Conservation (phyloP, 345 rosid species). For the Cardamine resedifolia region DNA sequence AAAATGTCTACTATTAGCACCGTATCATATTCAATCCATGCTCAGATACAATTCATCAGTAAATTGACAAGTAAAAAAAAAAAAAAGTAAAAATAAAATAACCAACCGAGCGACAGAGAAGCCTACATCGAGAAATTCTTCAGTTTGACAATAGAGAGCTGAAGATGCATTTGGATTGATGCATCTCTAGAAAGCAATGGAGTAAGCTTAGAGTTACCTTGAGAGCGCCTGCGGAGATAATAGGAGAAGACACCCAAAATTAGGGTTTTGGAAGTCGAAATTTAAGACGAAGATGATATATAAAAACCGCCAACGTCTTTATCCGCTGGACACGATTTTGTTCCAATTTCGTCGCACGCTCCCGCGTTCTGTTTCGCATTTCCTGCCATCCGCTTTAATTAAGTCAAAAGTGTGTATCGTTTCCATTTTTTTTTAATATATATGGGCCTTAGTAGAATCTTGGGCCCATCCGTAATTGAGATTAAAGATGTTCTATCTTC, state of each 20-base stretch:
- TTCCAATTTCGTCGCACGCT: background rate
- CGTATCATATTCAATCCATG: background rate
- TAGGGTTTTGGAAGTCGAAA: slow-evolving; percentile 27
- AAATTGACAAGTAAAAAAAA: background rate
- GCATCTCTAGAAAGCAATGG: background rate
- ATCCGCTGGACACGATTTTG: background rate
- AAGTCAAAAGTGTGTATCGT: background rate
- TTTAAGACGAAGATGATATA: background rate
- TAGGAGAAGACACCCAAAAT: slow-evolving; percentile 16
- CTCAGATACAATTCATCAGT: background rate
- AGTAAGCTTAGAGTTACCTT: slow-evolving; percentile 4
- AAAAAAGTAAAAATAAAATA: too few species aligned
- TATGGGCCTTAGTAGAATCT: background rate
- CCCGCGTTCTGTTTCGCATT: background rate
- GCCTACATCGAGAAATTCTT: background rate
- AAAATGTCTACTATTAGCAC: background rate
- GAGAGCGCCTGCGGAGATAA: slow-evolving; percentile 12
- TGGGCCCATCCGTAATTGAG: background rate
- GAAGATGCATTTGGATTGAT: slow-evolving; percentile 1
- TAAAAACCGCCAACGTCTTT: background rate
- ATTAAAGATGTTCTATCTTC: background rate
- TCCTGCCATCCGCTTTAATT: background rate
- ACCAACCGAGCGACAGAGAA: background rate
- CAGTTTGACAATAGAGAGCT: background rate
- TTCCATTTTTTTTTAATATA: background rate